These are phyloP conservation scores for Fusarium fracticaudum DNA, from an alignment of 2,329 filamentous ascomycete species.

Conservation along the genomic window DNA sequence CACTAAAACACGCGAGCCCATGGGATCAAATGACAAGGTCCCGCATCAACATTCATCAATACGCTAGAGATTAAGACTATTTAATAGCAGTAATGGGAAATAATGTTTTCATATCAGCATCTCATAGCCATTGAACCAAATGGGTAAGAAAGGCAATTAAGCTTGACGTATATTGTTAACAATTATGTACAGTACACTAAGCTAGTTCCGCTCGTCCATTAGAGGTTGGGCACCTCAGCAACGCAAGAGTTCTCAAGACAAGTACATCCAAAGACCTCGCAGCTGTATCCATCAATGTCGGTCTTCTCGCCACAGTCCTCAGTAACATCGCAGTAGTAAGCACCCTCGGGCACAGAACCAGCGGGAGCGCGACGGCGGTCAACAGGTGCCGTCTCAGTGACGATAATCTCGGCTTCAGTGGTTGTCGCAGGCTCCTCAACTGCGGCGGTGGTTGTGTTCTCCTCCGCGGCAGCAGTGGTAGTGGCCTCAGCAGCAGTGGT, in stretches of 20 bases:
- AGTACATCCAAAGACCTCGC: neutral
- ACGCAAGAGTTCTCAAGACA: neutral
- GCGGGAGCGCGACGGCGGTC: neutral
- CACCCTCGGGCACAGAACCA: neutral
- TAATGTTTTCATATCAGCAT: neutral
- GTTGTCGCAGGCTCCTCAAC: neutral
- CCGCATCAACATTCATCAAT: too few relatives aligned
- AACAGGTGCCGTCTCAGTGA: neutral
- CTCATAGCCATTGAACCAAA: neutral
- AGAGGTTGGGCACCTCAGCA: neutral
- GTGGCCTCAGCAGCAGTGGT: neutral
- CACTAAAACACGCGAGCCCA: too few relatives aligned
- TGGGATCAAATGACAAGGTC: too few relatives aligned
- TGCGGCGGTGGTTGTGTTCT: neutral
- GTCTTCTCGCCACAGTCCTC: neutral
- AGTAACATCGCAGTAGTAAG: neutral
- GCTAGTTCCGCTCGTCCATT: neutral
- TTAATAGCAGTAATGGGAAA: neutral
- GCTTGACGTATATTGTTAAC: neutral
- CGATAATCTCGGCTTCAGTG: neutral
- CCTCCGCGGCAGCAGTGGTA: neutral
- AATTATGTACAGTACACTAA: neutral
- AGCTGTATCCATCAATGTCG: neutral
- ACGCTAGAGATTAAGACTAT: neutral
- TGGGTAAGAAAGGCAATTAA: too few relatives aligned